Evolutionary conservation across 2,329 filamentous ascomycete genomes (phyloP).

Genomic region (Zymoseptoria passerinii): DNA sequence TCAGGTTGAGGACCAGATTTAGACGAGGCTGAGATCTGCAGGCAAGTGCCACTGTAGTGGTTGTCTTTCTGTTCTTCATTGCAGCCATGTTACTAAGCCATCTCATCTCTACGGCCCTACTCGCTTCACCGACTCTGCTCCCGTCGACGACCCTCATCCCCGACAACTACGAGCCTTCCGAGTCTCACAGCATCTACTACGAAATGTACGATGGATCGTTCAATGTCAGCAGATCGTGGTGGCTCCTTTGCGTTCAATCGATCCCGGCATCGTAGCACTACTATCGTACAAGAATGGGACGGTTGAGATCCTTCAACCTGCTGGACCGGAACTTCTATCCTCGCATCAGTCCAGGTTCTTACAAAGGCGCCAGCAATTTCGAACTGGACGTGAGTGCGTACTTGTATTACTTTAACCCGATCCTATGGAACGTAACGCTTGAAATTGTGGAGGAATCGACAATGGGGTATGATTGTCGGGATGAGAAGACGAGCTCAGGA

Average conservation of each 20-base stretch:
- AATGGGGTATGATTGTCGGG: neutral
- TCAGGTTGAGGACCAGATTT: neutral
- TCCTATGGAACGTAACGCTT: neutral
- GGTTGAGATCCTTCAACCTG: neutral
- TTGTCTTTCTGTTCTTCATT: neutral
- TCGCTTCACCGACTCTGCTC: neutral
- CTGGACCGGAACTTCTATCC: neutral
- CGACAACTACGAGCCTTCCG: slow-evolving; percentile 8
- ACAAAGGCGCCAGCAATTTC: neutral
- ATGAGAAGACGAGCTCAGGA: neutral
- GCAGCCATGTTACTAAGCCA: neutral
- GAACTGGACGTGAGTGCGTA: neutral
- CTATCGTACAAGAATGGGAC: neutral
- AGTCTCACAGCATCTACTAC: slow-evolving; percentile 13
- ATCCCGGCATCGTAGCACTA: neutral
- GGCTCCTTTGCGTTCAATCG: neutral
- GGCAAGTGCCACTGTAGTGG: no score
- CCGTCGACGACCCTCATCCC: neutral
- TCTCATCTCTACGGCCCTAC: neutral
- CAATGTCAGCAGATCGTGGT: slow-evolving; percentile 14
- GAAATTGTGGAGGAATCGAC: neutral
- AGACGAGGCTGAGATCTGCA: no score
- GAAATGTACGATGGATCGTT: slow-evolving; percentile 8
- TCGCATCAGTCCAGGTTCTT: neutral
- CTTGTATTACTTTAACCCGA: neutral